Percentiles rank a stretch among this genome's conserved stretches.
These are phyloP conservation scores for Rosa hybrid DNA, from an alignment of 331 rosid genomes.

Conservation along the genomic window DNA sequence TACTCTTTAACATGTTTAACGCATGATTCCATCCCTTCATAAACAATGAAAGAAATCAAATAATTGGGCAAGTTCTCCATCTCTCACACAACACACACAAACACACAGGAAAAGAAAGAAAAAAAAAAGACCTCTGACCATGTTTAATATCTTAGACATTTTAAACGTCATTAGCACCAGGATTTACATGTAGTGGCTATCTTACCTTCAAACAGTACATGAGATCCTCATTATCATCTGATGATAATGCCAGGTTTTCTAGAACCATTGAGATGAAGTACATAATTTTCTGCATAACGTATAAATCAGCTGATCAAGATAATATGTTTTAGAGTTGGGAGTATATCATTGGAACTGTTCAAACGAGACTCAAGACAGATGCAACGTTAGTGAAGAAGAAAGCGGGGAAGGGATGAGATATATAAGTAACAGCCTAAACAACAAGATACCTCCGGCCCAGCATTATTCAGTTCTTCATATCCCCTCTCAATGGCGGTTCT, in stretches of 20 bases:
- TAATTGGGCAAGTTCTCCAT: slow-evolving; percentile 18
- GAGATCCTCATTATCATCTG: slow-evolving; percentile 82
- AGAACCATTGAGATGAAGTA: slow-evolving; percentile 71
- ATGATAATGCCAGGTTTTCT: slow-evolving; percentile 89
- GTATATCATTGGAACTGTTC: background rate
- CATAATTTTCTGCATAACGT: slow-evolving; percentile 80
- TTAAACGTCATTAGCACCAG: slow-evolving; percentile 26
- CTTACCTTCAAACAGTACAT: slow-evolving; percentile 88
- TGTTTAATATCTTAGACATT: slow-evolving; percentile 18
- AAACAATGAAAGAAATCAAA: slow-evolving; percentile 33
- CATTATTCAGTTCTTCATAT: slow-evolving; percentile 73
- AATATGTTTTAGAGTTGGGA: background rate
- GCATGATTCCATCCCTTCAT: slow-evolving; percentile 93
- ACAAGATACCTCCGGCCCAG: slow-evolving; percentile 75
- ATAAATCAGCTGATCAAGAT: slow-evolving; percentile 32
- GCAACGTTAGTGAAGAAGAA: slow-evolving; percentile 23
- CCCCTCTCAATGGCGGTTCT: slow-evolving; percentile 95
- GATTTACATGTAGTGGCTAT: background rate
- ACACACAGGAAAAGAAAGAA: background rate
- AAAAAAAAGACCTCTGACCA: background rate
- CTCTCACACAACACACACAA: background rate
- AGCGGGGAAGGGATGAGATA: background rate
- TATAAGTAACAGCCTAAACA: slow-evolving; percentile 12
- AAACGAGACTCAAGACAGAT: background rate
- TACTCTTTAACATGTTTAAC: slow-evolving; percentile 57